These are phyloP conservation scores for Xylaria longipes DNA, from an alignment of 495 filamentous ascomycete species.

Conservation along the genomic window DNA sequence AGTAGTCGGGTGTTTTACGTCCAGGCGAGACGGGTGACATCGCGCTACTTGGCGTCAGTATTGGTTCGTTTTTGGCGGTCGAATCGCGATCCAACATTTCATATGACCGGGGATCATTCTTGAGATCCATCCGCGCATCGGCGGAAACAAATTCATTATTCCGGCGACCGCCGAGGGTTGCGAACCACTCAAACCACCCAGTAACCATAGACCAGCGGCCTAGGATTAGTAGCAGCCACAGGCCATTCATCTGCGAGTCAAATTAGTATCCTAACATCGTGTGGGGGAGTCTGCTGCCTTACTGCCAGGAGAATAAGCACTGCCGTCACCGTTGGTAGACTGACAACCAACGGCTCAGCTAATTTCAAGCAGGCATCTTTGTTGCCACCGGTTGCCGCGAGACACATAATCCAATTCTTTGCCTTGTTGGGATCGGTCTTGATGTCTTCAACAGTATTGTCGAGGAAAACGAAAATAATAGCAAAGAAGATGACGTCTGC, in stretches of 20 bases:
- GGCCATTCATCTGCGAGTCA: constrained; percentile 68
- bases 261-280: constrained; percentile 8
- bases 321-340: constrained; percentile 78
- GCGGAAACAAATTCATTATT: constrained; percentile 84
- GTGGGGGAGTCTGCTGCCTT: constrained; percentile 41
- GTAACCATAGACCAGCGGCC: constrained; percentile 80
- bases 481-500: constrained; percentile 91
- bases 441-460: constrained; percentile 67
- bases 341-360: constrained; percentile 66
- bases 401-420: constrained; percentile 71
- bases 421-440: constrained; percentile 60
- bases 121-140: constrained; percentile 71
- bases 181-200: constrained; percentile 75
- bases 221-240: constrained; percentile 84
- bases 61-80: constrained; percentile 48
- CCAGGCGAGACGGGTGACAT: constrained; percentile 44
- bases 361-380: constrained; percentile 68
- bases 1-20: constrained; percentile 56
- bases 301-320: constrained; percentile 82
- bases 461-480: constrained; percentile 84
- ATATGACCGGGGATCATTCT: constrained; percentile 72
- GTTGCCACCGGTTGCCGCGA: constrained; percentile 63
- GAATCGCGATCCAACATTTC: constrained; percentile 76
- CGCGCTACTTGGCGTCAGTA: constrained; percentile 55
- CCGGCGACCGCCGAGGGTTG: constrained; percentile 46